These are phyloP conservation scores for Cornus controversa DNA, from an alignment of 148 eudicot genomes.

Conservation along the genomic window DNA sequence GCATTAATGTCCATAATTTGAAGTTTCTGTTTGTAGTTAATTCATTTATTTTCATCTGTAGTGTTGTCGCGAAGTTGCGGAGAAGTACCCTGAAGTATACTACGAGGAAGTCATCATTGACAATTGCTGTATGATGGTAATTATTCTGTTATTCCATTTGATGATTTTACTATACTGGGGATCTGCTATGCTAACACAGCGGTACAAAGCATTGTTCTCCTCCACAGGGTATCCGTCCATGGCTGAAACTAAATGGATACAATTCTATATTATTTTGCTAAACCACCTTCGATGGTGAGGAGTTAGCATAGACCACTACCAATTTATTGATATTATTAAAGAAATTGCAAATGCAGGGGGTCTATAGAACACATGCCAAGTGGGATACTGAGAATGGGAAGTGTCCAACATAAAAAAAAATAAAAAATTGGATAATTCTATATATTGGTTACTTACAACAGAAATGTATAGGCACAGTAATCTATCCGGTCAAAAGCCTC, in stretches of 20 bases:
- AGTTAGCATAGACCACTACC: neutral
- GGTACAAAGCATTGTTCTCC: neutral
- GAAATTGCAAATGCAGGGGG: no score
- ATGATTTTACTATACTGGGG: neutral
- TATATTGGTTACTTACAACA: no score
- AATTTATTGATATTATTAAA: neutral
- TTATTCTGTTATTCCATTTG: neutral
- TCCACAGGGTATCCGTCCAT: neutral
- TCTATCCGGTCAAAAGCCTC: no score
- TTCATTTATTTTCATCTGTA: neutral
- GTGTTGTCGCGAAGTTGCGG: neutral
- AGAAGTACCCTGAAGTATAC: neutral
- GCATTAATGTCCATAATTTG: neutral
- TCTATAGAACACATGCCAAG: no score
- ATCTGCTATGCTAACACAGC: neutral
- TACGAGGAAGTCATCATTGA: conserved; percentile 2
- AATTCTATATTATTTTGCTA: neutral
- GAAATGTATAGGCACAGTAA: no score
- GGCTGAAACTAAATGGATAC: neutral
- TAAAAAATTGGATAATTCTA: no score
- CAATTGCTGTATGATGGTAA: neutral
- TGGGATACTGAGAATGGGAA: no score
- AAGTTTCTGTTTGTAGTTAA: neutral
- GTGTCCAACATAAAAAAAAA: no score
- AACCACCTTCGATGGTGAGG: neutral